Percentiles rank a stretch among this genome's conserved stretches.
phyloP scores from a whole-genome alignment of 2,329 filamentous ascomycete genomes.

The Capronia americana region DNA sequence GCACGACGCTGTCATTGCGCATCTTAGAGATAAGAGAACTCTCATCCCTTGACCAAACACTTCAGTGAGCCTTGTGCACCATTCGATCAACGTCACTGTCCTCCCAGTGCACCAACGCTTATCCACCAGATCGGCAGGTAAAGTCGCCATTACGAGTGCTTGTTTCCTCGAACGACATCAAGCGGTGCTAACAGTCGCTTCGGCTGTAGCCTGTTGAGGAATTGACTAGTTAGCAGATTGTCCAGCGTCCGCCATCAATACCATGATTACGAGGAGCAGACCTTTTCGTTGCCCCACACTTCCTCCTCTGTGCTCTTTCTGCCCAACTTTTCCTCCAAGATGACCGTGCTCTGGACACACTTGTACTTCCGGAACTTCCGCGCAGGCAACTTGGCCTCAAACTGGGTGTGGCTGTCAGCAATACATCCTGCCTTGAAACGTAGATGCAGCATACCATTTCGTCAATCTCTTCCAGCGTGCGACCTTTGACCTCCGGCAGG shows the following conservation, averaged over 20 bases:
- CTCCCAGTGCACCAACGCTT: neutral
- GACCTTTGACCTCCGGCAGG: constrained; percentile 61
- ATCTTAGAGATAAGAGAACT: neutral
- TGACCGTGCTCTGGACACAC: constrained; percentile 42
- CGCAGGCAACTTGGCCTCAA: constrained; percentile 46
- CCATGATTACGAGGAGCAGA: constrained; percentile 46
- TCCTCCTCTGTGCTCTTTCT: constrained; percentile 13
- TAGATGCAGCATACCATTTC: constrained; percentile 51
- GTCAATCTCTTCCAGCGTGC: constrained; percentile 62
- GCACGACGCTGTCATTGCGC: neutral
- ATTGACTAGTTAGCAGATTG: neutral
- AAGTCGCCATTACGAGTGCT: neutral
- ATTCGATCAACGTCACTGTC: neutral
- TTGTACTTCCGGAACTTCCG: constrained; percentile 47
- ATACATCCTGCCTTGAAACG: neutral
- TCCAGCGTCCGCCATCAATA: neutral
- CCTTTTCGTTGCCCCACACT: constrained; percentile 43
- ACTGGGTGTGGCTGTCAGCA: constrained; percentile 37
- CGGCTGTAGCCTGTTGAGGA: constrained; percentile 3
- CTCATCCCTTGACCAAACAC: neutral
- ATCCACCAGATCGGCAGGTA: neutral
- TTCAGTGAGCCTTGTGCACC: neutral
- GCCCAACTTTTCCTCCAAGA: constrained; percentile 14
- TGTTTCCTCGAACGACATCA: neutral
- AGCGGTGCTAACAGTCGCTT: neutral